These are phyloP conservation scores for Orobanche coerulescens DNA, from an alignment of 257 asterid genomes.

Conservation along the genomic window DNA sequence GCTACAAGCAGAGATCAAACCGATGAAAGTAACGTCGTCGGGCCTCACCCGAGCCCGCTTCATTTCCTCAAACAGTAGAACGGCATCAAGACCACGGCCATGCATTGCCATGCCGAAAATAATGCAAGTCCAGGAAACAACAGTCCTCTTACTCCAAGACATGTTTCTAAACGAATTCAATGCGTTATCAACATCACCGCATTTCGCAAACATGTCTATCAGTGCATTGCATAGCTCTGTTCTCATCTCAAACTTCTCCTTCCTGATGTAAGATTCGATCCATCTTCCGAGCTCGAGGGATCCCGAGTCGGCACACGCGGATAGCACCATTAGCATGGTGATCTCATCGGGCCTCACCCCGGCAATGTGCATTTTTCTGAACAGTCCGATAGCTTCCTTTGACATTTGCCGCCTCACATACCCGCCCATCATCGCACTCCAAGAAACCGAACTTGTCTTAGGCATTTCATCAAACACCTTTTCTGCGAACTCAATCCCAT, in stretches of 20 bases:
- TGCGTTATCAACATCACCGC: constrained; percentile 71
- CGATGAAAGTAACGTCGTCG: constrained; percentile 60
- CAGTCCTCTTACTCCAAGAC: constrained; percentile 34
- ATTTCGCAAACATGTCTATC: constrained; percentile 73
- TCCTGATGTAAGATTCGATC: constrained; percentile 50
- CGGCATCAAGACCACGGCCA: constrained; percentile 61
- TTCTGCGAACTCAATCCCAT: constrained; percentile 44
- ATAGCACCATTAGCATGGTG: constrained; percentile 56
- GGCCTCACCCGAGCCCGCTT: constrained; percentile 35
- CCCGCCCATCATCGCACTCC: constrained; percentile 79
- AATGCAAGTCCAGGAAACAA: constrained; percentile 76
- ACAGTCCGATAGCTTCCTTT: constrained; percentile 43
- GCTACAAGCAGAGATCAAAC: constrained; percentile 77
- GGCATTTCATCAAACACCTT: constrained; percentile 65
- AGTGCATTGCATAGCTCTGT: constrained; percentile 53
- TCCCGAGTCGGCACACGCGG: constrained; percentile 71
- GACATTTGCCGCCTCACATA: constrained; percentile 55
- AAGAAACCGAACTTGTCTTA: constrained; percentile 35
- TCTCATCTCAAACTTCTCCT: constrained; percentile 42
- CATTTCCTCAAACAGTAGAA: constrained; percentile 66
- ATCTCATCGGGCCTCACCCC: constrained; percentile 64
- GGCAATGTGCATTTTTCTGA: constrained; percentile 51
- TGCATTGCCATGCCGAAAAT: constrained; percentile 63
- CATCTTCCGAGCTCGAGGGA: constrained; percentile 72
- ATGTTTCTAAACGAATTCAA: constrained; percentile 43